Conservation (phyloP, 169 alveolate genomes). For the Plasmodium gonderi region DNA sequence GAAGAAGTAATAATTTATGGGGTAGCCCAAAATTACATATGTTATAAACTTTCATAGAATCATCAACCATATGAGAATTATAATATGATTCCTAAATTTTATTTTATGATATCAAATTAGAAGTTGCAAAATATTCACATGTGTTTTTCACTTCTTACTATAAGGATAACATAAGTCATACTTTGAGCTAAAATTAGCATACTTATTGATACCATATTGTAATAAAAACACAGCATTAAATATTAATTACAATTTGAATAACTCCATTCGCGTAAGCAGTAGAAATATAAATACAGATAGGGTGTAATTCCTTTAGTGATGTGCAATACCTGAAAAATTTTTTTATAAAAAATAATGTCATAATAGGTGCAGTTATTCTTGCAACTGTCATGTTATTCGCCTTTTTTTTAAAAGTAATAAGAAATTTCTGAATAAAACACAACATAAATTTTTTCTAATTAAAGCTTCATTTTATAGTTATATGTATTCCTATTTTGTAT, state of each 20-base stretch:
- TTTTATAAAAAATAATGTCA: not conserved
- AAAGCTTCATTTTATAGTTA: not conserved
- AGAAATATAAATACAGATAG: not conserved
- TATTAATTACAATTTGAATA: not conserved
- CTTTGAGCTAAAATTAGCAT: not conserved
- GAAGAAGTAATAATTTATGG: too few relatives aligned
- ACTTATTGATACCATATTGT: not conserved
- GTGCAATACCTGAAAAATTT: not conserved
- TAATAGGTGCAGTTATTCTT: not conserved
- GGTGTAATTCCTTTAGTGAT: not conserved
- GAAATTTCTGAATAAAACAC: not conserved
- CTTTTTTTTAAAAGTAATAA: not conserved
- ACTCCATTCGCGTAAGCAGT: not conserved
- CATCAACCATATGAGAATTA: not conserved
- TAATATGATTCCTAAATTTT: not conserved
- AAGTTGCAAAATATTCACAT: not conserved
- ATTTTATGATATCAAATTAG: too few relatives aligned
- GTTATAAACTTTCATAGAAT: not conserved
- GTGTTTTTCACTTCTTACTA: not conserved
- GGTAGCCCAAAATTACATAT: too few relatives aligned
- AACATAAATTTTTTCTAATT: not conserved
- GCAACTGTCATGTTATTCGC: not conserved
- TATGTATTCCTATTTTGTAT: not conserved
- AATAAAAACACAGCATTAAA: not conserved
- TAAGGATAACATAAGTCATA: not conserved